Percentiles rank a stretch among this genome's conserved stretches.
phyloP scores from a whole-genome alignment of 2,329 filamentous ascomycete genomes.

The Fusarium sp. region DNA sequence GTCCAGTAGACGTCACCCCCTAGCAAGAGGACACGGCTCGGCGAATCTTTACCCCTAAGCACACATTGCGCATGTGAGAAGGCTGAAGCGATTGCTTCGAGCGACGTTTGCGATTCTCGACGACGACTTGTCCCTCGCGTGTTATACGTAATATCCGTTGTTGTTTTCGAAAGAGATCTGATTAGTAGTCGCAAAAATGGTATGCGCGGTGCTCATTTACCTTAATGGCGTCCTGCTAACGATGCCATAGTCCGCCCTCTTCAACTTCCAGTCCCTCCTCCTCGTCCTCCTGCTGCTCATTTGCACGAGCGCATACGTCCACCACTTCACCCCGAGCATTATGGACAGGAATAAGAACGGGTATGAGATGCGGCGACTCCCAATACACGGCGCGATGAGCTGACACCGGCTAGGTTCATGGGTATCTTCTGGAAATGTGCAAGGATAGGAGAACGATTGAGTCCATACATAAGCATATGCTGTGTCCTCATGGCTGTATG shows the following conservation, averaged over 20 bases:
- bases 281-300: slow-evolving; percentile 94
- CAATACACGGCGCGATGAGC: slow-evolving; percentile 1
- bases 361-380: slow-evolving; percentile 56
- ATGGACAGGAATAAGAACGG: slow-evolving; percentile 94
- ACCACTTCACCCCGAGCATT: slow-evolving; percentile 85
- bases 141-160: background rate
- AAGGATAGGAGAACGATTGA: slow-evolving; percentile 88
- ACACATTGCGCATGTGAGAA: slow-evolving; percentile 42
- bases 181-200: slow-evolving; percentile 40
- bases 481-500: slow-evolving; percentile 92
- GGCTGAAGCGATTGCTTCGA: slow-evolving; percentile 18
- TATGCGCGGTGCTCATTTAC: slow-evolving; percentile 14
- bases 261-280: slow-evolving; percentile 98
- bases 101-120: slow-evolving; percentile 9
- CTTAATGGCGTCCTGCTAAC: slow-evolving; percentile 21
- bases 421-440: slow-evolving; percentile 97
- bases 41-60: slow-evolving; percentile 52
- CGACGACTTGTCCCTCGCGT: slow-evolving; percentile 9
- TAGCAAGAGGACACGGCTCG: slow-evolving; percentile 40
- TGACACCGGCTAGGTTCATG: slow-evolving; percentile 63
- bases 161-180: background rate
- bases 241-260: slow-evolving; percentile 79
- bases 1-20: slow-evolving; percentile 37
- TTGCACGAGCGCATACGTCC: slow-evolving; percentile 93
- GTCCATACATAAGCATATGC: slow-evolving; percentile 93